Base-by-base conservation (phyloP, 164 flowering plant genomes). In the Nelumbo lutea region DNA sequence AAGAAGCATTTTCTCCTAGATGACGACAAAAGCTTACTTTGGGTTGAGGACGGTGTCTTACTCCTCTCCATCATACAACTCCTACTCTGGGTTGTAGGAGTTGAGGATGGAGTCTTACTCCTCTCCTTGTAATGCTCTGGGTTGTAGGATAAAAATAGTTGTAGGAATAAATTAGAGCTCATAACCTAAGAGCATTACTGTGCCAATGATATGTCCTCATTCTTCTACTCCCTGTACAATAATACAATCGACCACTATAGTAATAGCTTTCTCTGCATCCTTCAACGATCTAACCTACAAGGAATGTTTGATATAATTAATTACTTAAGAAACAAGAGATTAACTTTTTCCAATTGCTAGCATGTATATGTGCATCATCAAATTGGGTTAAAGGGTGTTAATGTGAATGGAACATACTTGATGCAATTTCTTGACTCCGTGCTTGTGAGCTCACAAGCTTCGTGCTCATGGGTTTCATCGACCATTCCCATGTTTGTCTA, bases 171-270 rank as follows among this genome's bases (percentile, higher is more conserved):
- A 27, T 27, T 27, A 27, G 27, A 27, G 27, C 27, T 27, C 27
- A 27, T 27, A 27, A 0, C 27, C 27, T 27, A 27, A 27, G 27
- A 55, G 67, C 48, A 72, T 57, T 9, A 77, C 80, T 39, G 66
- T 67, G 53, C 77, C 80, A 52, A 52, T 27, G 41, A 73, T 59
- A 51, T 73, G 80, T 38, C 80, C 80, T 6, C 80, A 77, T 40
- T 75, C 77, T 60, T 78, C 80, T 0, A 71, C 73, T 2, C 80
- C 80, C 64, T 78, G 77, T 42, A 67, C 80, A 9, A 78, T 62
- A 55, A 74, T 78, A 57, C 80, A 74, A 56, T 78, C 80, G 5
- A 78, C 75, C n/a, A 75, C 80, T 2, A 73, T 77, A 15, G 80
- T 73, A 59, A 78, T 66, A 1, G 77, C 80, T 59, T 62, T 71